Percentiles rank a stretch among this genome's conserved stretches.
Conservation (phyloP, 164 flowering plant species). For the Vitis amurensis region DNA sequence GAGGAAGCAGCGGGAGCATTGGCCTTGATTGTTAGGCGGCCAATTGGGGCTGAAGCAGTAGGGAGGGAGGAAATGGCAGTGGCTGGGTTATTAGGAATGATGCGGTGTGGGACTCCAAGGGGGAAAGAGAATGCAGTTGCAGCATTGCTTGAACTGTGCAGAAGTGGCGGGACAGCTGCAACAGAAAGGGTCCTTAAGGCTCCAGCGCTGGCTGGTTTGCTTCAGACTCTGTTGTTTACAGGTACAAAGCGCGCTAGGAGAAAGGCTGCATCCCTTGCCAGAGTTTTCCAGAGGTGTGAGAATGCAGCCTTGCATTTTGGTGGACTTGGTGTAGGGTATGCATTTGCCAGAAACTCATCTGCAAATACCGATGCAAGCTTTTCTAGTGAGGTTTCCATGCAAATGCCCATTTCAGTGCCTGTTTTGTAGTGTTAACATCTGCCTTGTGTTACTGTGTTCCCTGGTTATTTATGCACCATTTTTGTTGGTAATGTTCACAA, state of each 20-base stretch:
- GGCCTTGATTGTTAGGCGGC: constrained; percentile 76
- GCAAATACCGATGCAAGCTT: constrained; percentile 49
- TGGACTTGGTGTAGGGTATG: constrained; percentile 55
- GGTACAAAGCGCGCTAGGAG: constrained; percentile 92
- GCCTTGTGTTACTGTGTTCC: constrained; percentile 12
- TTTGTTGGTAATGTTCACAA: constrained; percentile 29
- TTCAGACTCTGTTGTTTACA: constrained; percentile 63
- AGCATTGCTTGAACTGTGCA: constrained; percentile 80
- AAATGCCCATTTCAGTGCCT: constrained; percentile 65
- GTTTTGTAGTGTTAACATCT: constrained; percentile 48
- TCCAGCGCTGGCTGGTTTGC: constrained; percentile 74
- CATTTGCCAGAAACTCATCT: constrained; percentile 49
- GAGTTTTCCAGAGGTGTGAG: constrained; percentile 79
- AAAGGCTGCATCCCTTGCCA: constrained; percentile 92
- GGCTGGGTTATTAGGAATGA: constrained; percentile 65
- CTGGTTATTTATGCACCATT: constrained; percentile 20
- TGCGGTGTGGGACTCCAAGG: constrained; percentile 84
- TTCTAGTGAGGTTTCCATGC: constrained; percentile 48
- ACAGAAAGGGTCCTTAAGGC: constrained; percentile 62
- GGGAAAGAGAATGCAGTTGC: constrained; percentile 95
- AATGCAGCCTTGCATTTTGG: constrained; percentile 53
- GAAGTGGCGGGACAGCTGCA: constrained; percentile 75
- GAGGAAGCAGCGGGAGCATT: constrained; percentile 94
- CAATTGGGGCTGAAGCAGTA: constrained; percentile 71
- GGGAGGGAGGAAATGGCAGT: constrained; percentile 69